Evolutionary conservation across 2,329 filamentous ascomycete species (phyloP), one percentile per base, ranked within the genome.

Genomic region (Fusarium robinianum): DNA sequence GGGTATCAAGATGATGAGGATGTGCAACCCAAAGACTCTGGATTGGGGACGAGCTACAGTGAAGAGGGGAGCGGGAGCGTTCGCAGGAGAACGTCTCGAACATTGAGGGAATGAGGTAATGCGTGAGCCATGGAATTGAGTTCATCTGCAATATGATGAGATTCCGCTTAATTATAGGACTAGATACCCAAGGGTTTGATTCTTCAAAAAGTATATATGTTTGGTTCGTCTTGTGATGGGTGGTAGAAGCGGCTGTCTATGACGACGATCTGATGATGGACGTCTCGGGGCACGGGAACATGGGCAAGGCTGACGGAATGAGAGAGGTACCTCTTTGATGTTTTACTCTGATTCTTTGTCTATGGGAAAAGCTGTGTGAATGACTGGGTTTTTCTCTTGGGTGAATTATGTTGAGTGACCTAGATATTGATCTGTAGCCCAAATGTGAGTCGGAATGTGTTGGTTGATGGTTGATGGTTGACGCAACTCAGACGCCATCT

Each of bases 41-140:
- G 78, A 1, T 62, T 78, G 43, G 80, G 80, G 4, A 83, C 80
- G 17, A 81, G 79, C 49, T 76, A 69, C 46, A 73, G 70, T 47
- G 72, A 74, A 26, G 67, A 63, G 23, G 65, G 66, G 3, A 54
- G 57, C 10, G 56, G 56, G 8, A 63, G 55, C 16, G 46, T 70
- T 14, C 65, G 69, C 26, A 62, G 61, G 26, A 59, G 69, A 34
- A 41, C 46, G 16, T 68, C 64, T 8, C 63, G 61, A 6, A 56
- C n/a, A n/a, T n/a, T n/a, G n/a, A 50, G 11, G 38, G 21, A 5
- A 22, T 50, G 29, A 60, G 54, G 37, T 43, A 41, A 16, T 19
- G 26, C 24, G 17, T 8, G 5, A 23, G 21, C 26, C 8, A 11
- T 34, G 34, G 32, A 21, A 33, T 25, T 24, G 30, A 41, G 29